Base-by-base conservation (phyloP, 2,329 filamentous ascomycete species). In the Botrytis fabae region DNA sequence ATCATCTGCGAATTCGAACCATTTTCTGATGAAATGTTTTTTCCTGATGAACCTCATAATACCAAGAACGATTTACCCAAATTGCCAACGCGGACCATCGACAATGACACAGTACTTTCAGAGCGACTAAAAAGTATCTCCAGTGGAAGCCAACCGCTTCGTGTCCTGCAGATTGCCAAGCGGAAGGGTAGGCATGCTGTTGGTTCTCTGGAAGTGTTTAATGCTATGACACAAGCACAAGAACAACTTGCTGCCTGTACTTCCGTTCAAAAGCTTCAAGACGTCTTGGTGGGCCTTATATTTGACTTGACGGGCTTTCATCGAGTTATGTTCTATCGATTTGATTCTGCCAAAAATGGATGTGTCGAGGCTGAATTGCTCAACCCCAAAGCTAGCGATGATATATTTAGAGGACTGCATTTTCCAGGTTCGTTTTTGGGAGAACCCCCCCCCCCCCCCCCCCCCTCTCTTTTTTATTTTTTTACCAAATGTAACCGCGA, bases 301-400 rank as follows among this genome's bases (percentile, higher is more conserved):
- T 97, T 96, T 79, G 94, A 97, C 78, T 81, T 97, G 65, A 97
- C 94, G 0, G 94, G 94, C 0, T 97, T 97, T 76, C 94, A 97
- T 80, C 92, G 94, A 22, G 93, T 97, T 65, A 95, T 97, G 93
- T 88, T 97, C 1, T 97, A 97, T 79, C 93, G 97, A 81, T 97
- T 97, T 76, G 94, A 97, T 80, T 57, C 69, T 6, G 48, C 73
- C n/a, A 78, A 77, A 57, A 80, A 80, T 71, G 78, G 78, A 20
- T 90, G 92, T 72, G 94, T 97, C 1, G 94, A 97, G 8, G 94
- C 93, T 0, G 94, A 97, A 80, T 84, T 97, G 14, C 92, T 97
- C 9, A 93, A 97, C 80, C 92, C 93, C 1, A 85, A 89, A n/a
- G 90, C 91, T 46, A 95, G 93, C 0, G 91, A 91, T 71, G 94